Evolutionary conservation across 2,329 filamentous ascomycete species (phyloP), one percentile per base, ranked within the genome.

Genomic region (Verticillium dahliae): DNA sequence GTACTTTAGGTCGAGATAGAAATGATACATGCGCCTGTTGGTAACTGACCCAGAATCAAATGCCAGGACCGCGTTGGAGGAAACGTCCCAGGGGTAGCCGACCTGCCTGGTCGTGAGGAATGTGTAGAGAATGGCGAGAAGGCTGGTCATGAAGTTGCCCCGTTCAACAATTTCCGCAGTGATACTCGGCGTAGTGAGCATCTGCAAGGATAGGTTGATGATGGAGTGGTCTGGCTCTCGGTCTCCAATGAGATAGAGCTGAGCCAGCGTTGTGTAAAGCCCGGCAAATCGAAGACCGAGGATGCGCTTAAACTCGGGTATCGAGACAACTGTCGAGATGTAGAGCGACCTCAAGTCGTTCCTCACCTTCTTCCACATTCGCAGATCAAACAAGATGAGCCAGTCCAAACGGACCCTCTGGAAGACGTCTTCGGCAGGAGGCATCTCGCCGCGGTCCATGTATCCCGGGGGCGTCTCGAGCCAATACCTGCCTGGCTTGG

Each of bases 171-270:
- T 90, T 75, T 99, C 96, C 55, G 92, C 90, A 0, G 94, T 98
- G 67, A 99, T 98, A 0, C 94, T 96, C 1, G 95, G 93, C 0
- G 95, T 97, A 0, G 95, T 99, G 65, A 99, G 80, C 86, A 99
- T 96, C 72, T 99, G 95, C 35, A 98, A 80, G 4, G 94, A 98
- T 41, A 99, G 85, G 71, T 97, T 97, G 80, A 99, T 97, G 71
- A 99, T 98, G 11, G 94, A 98, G 74, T 98, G 94, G 70, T 99
- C 95, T 2, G 95, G 95, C 73, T 99, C 95, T 65, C 95, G 85
- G 71, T 99, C 95, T 14, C 94, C 94, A 66, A 99, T 95, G 35
- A 99, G 84, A 73, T 98, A 99, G 3, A 99, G 80, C 72, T 99
- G 94, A 5, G 95, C 93, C 57, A 99, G 79, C 2, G 90, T 91